phyloP scores from a whole-genome alignment of 345 rosid genomes.

The Corchorus olitorius region DNA sequence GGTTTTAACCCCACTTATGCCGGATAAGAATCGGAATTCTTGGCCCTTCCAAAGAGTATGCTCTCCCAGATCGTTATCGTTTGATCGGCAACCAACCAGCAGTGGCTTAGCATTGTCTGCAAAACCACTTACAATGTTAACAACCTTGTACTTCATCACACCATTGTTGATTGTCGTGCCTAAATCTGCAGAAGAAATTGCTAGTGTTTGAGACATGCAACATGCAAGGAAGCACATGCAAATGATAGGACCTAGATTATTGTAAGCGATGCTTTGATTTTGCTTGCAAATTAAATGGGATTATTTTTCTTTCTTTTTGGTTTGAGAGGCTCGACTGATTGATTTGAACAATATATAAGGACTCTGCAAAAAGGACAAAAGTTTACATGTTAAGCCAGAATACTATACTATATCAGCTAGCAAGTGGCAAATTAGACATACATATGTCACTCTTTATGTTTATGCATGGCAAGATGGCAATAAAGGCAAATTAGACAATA shows the following conservation, averaged over 20 bases:
- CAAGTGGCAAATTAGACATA: too few species aligned
- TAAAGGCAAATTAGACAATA: too few species aligned
- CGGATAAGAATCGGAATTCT: neutral
- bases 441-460: too few species aligned
- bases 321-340: too few species aligned
- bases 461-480: too few species aligned
- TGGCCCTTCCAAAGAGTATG: conserved; percentile 9
- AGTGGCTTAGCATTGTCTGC: neutral
- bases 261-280: neutral
- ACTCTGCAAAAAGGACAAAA: too few species aligned
- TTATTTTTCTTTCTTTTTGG: too few species aligned
- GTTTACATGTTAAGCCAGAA: too few species aligned
- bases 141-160: neutral
- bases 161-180: neutral
- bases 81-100: neutral
- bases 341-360: too few species aligned
- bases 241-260: neutral
- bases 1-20: neutral
- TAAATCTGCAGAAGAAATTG: neutral
- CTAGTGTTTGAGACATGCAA: neutral
- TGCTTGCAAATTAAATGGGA: neutral
- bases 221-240: neutral
- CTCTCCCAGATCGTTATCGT: neutral
- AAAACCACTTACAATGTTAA: too few species aligned
- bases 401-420: too few species aligned